phyloP scores from a whole-genome alignment of 2,329 filamentous ascomycete genomes.

The Aspergillus phoenicis region DNA sequence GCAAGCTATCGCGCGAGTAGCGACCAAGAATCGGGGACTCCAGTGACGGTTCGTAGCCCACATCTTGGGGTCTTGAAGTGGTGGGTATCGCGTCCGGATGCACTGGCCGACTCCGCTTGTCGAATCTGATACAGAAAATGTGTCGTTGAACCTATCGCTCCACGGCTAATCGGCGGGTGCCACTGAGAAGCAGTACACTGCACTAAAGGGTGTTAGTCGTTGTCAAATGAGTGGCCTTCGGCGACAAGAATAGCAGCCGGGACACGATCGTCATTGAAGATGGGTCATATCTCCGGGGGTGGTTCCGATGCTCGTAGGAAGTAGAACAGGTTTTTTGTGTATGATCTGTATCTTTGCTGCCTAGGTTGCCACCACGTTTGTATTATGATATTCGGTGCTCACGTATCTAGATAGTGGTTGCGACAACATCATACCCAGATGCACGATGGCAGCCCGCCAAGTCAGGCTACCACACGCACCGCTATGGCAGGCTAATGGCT shows the following conservation, averaged over 20 bases:
- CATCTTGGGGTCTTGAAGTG: neutral
- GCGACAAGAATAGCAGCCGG: slow-evolving; percentile 4
- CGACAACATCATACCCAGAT: neutral
- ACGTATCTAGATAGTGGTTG: neutral
- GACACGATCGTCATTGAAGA: neutral
- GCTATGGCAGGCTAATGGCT: neutral
- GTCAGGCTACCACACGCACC: neutral
- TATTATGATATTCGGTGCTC: neutral
- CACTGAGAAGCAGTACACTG: neutral
- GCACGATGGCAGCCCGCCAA: neutral
- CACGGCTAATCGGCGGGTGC: neutral
- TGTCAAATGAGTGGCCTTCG: neutral
- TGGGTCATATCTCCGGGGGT: slow-evolving; percentile 1
- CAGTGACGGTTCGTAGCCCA: neutral
- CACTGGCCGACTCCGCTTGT: neutral
- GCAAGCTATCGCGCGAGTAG: neutral
- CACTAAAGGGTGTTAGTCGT: neutral
- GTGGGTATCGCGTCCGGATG: neutral
- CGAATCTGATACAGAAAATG: neutral
- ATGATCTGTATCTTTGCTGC: neutral
- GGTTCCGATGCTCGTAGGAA: neutral
- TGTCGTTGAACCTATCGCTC: neutral
- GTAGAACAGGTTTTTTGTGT: no score
- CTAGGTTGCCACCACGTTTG: neutral
- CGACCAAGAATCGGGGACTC: neutral